Conservation (phyloP, 805 yeast species). For the Cyberlindnera maritima region DNA sequence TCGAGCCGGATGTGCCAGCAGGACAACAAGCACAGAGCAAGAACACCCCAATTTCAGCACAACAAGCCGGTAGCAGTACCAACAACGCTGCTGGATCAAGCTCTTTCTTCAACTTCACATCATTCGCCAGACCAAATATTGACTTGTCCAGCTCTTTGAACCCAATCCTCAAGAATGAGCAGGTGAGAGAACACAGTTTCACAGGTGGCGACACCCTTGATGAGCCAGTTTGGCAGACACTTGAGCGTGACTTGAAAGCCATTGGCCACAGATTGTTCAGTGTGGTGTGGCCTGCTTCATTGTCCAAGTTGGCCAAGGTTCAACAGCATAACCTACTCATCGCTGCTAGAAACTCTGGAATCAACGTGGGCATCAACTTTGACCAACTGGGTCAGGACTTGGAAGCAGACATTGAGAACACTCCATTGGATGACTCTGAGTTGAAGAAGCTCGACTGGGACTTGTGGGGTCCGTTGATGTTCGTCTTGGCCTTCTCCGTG, state of each 20-base stretch:
- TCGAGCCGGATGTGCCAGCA: conserved; percentile 26
- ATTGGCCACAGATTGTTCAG: conserved; percentile 41
- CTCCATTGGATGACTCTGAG: conserved; percentile 25
- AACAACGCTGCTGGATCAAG: conserved; percentile 4
- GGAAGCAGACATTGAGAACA: conserved; percentile 25
- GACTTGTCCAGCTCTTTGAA: conserved; percentile 31
- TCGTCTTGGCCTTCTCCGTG: conserved; percentile 54
- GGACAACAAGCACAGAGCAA: conserved; percentile 4
- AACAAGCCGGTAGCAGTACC: not conserved
- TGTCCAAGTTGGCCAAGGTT: conserved; percentile 28
- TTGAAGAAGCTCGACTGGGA: conserved; percentile 50
- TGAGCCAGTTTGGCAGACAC: conserved; percentile 61
- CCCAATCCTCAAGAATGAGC: conserved; percentile 30
- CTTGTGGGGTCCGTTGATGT: conserved; percentile 70
- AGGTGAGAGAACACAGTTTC: conserved; percentile 28
- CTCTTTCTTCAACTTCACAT: conserved; percentile 29
- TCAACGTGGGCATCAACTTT: conserved; percentile 29
- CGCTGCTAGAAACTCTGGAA: conserved; percentile 30
- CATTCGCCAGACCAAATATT: conserved; percentile 30
- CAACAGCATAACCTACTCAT: conserved; percentile 30
- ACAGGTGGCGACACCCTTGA: conserved; percentile 71
- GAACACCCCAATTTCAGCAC: conserved; percentile 4
- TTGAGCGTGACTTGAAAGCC: conserved; percentile 43
- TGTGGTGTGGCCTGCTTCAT: conserved; percentile 41
- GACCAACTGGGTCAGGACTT: conserved; percentile 29